These are phyloP conservation scores for Vigna nakashimae DNA, from an alignment of 306 rosid species.

Conservation along the genomic window DNA sequence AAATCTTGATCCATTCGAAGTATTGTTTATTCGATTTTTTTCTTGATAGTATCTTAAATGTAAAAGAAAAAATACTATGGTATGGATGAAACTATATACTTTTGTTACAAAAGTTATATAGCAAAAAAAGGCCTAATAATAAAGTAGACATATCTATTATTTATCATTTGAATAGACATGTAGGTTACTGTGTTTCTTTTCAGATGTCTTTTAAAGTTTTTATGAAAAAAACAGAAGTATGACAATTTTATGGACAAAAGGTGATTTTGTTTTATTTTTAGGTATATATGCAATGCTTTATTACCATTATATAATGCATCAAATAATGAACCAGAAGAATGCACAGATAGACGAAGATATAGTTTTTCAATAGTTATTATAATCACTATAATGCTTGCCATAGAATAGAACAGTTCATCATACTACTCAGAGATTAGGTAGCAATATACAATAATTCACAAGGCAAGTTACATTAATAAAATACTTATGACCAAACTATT, in stretches of 20 bases:
- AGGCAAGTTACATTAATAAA: conserved; percentile 56
- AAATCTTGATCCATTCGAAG: background rate
- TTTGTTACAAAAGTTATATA: background rate
- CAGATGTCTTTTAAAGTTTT: too few relatives aligned
- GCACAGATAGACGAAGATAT: background rate
- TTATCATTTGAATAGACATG: too few relatives aligned
- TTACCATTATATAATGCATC: background rate
- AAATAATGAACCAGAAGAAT: background rate
- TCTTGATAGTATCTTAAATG: too few relatives aligned
- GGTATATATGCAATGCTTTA: background rate
- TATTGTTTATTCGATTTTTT: background rate
- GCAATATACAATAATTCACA: conserved; percentile 47
- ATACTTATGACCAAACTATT: conserved; percentile 50
- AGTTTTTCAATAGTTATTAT: conserved; percentile 3
- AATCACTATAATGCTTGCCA: background rate
- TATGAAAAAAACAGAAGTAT: too few relatives aligned
- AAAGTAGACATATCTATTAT: too few relatives aligned
- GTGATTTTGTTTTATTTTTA: too few relatives aligned
- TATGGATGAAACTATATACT: too few relatives aligned
- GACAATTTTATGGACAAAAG: background rate
- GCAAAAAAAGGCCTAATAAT: background rate
- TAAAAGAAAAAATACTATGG: too few relatives aligned
- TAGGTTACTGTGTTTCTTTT: too few relatives aligned
- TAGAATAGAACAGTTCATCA: conserved; percentile 29
- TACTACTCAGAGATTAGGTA: conserved; percentile 32